Conservation (phyloP, 768 basidiomycete genomes). For the Agaricus blazei region DNA sequence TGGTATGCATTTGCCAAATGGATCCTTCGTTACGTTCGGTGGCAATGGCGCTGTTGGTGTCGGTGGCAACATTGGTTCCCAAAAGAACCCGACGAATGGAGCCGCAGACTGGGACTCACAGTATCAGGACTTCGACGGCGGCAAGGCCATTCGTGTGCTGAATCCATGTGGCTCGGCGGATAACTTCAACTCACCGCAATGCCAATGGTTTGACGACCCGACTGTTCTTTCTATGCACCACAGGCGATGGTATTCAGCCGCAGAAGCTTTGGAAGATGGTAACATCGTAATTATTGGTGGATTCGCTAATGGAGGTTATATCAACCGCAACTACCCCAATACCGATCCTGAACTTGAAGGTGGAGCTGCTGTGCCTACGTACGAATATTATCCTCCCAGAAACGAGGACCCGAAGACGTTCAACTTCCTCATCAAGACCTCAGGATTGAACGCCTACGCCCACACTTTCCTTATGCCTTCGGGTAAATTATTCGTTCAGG, state of each 20-base stretch:
- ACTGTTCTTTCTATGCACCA: conserved; percentile 59
- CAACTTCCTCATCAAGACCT: conserved; percentile 66
- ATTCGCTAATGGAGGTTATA: conserved; percentile 72
- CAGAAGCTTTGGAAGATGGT: conserved; percentile 74
- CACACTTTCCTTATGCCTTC: conserved; percentile 72
- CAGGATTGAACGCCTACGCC: conserved; percentile 75
- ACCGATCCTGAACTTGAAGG: conserved; percentile 57
- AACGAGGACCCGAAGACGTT: conserved; percentile 43
- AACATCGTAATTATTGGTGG: conserved; percentile 77
- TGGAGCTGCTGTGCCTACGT: conserved; percentile 74
- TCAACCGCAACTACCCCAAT: conserved; percentile 73
- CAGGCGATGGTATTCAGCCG: conserved; percentile 74
- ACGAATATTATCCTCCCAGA: conserved; percentile 75
- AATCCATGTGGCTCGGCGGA: conserved; percentile 59
- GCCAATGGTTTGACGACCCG: conserved; percentile 72
- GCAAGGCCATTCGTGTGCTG: conserved; percentile 73
- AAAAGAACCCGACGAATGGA: conserved; percentile 37
- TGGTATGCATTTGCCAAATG: conserved; percentile 78
- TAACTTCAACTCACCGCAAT: conserved; percentile 43
- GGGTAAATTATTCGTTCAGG: conserved; percentile 77
- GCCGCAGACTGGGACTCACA: conserved; percentile 54
- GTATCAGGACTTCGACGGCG: conserved; percentile 81
- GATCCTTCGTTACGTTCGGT: conserved; percentile 70
- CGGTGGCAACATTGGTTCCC: conserved; percentile 54
- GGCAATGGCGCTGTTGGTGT: conserved; percentile 73